Percentiles rank a stretch among this genome's conserved stretches.
Conservation (phyloP, 2,329 filamentous ascomycete genomes). For the Didymella exigua region DNA sequence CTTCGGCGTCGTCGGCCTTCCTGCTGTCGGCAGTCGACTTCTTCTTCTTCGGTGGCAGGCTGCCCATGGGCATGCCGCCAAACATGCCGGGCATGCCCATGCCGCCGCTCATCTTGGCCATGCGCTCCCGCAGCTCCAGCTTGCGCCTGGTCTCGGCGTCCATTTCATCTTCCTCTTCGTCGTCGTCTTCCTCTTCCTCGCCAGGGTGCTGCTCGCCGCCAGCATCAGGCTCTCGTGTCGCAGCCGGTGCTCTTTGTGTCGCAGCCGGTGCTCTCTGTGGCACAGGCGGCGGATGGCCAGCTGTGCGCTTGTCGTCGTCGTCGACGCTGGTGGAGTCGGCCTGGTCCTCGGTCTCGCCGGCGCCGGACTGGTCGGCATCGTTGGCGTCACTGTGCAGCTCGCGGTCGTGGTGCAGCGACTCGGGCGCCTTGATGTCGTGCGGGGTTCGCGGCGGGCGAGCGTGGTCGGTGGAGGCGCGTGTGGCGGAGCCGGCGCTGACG, state of each 20-base stretch:
- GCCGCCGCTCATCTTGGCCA: slow-evolving; percentile 98
- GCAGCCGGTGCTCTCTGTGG: slow-evolving; percentile 45
- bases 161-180: slow-evolving; percentile 82
- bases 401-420: slow-evolving; percentile 50
- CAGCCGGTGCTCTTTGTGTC: too few species aligned
- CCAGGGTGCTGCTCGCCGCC: slow-evolving; percentile 58
- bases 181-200: slow-evolving; percentile 61
- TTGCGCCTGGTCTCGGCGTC: slow-evolving; percentile 85
- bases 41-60: slow-evolving; percentile 56
- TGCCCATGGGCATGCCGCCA: slow-evolving; percentile 68
- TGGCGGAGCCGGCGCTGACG: slow-evolving; percentile 39
- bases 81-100: slow-evolving; percentile 98
- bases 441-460: slow-evolving; percentile 47
- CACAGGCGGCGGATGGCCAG: slow-evolving; percentile 24
- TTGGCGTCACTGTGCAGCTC: slow-evolving; percentile 67
- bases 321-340: slow-evolving; percentile 72
- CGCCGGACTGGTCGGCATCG: slow-evolving; percentile 69
- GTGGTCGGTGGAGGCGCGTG: slow-evolving; percentile 50
- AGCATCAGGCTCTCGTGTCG: slow-evolving; percentile 51
- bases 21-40: slow-evolving; percentile 50
- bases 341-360: slow-evolving; percentile 66
- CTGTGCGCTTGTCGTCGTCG: slow-evolving; percentile 68
- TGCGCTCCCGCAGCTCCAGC: slow-evolving; percentile 88
- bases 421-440: slow-evolving; percentile 49
- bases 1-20: slow-evolving; percentile 45